These are phyloP conservation scores for Choanephora cucurbitarum DNA, from an alignment of 371 early-diverging fungal species.

Conservation along the genomic window DNA sequence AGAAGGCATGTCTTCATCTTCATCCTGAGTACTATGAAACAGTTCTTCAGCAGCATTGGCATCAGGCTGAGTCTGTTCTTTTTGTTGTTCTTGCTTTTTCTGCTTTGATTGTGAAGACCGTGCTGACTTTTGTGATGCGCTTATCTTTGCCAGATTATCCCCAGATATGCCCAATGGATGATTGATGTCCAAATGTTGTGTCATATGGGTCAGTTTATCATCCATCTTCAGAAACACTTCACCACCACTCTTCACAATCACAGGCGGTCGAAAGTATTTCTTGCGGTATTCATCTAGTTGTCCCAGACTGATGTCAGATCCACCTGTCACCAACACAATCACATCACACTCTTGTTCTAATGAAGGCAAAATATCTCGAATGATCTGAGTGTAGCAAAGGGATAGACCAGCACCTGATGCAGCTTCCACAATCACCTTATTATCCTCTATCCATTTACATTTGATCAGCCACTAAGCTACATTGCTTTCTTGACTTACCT, in stretches of 20 bases:
- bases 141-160: slow-evolving; percentile 12
- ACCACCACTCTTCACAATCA: slow-evolving; percentile 61
- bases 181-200: slow-evolving; percentile 30
- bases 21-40: slow-evolving; percentile 6
- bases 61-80: not conserved
- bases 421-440: slow-evolving; percentile 58
- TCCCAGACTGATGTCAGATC: slow-evolving; percentile 56
- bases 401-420: slow-evolving; percentile 62
- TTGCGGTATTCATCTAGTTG: slow-evolving; percentile 52
- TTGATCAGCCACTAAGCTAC: too few species aligned
- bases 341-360: slow-evolving; percentile 51
- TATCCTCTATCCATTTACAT: slow-evolving; percentile 63
- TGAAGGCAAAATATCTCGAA: slow-evolving; percentile 57
- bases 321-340: slow-evolving; percentile 62
- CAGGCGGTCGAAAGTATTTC: slow-evolving; percentile 51
- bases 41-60: not conserved
- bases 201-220: slow-evolving; percentile 33
- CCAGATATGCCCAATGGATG: slow-evolving; percentile 33
- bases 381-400: slow-evolving; percentile 55
- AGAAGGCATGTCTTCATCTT: slow-evolving; percentile 13
- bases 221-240: slow-evolving; percentile 62
- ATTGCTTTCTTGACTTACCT: slow-evolving; percentile 49
- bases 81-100: not conserved
- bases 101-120: not conserved
- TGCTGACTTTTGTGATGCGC: slow-evolving; percentile 8